phyloP scores from a whole-genome alignment of 352 stramenopile genomes.

The Globisporangium irregulare region DNA sequence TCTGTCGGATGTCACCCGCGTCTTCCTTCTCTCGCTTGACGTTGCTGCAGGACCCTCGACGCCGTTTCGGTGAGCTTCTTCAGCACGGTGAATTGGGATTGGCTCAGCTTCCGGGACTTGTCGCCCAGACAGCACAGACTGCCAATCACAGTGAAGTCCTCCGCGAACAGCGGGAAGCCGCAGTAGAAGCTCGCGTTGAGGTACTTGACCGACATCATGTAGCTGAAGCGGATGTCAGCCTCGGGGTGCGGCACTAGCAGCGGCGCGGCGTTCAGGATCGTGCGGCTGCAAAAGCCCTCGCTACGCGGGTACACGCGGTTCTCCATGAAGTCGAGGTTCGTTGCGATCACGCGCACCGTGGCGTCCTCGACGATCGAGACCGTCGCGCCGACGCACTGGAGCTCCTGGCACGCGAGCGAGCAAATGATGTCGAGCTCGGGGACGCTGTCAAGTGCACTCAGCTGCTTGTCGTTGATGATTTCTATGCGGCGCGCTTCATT shows the following conservation, averaged over 20 bases:
- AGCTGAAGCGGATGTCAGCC: slow-evolving; percentile 49
- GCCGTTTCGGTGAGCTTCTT: slow-evolving; percentile 14
- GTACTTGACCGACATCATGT: slow-evolving; percentile 28
- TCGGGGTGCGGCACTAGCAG: slow-evolving; percentile 46
- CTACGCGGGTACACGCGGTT: slow-evolving; percentile 31
- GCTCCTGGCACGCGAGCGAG: slow-evolving; percentile 33
- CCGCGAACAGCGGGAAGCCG: slow-evolving; percentile 18
- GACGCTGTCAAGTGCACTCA: slow-evolving; percentile 32
- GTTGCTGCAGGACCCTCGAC: slow-evolving; percentile 10
- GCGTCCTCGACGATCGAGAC: slow-evolving; percentile 45
- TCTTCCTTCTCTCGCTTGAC: too few relatives aligned
- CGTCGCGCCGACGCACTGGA: slow-evolving; percentile 34
- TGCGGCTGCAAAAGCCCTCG: slow-evolving; percentile 49
- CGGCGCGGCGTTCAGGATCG: slow-evolving; percentile 43
- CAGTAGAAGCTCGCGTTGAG: slow-evolving; percentile 26
- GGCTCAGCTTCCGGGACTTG: slow-evolving; percentile 12
- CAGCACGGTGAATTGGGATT: slow-evolving; percentile 17
- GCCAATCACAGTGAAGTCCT: slow-evolving; percentile 18
- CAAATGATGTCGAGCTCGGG: slow-evolving; percentile 55
- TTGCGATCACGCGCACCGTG: slow-evolving; percentile 35
- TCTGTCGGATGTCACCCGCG: too few relatives aligned
- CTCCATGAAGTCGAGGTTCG: slow-evolving; percentile 21
- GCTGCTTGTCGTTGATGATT: slow-evolving; percentile 18
- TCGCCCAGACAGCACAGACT: slow-evolving; percentile 19
- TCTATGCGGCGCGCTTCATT: slow-evolving; percentile 35